Evolutionary conservation across 2,329 filamentous ascomycete species (phyloP), one percentile per base, ranked within the genome.

Genomic region (Pseudocercospora musae): DNA sequence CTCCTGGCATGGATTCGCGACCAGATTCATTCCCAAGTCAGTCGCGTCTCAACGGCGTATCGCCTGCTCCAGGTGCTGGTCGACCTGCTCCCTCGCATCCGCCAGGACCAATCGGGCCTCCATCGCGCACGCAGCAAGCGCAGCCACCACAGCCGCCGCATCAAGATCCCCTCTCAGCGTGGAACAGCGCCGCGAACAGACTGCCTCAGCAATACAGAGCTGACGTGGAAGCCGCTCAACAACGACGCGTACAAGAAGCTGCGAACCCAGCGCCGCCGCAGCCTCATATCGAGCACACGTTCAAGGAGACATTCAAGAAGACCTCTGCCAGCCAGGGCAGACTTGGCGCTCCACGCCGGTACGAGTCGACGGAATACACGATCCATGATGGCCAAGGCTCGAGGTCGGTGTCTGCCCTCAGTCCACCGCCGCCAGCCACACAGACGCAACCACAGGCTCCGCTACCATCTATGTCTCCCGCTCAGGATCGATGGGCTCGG

Each of bases 241-340:
- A 63, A n/a, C 62, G 60, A 2, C 62, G 63, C 25, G 49, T 48
- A 10, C 53, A 63, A 31, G 62, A 65, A 27, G 46, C 31, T 9
- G 40, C 59, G 18, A 23, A 53, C 8, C 48, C 58, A 9, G 57
- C 54, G 6, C 33, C 58, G 40, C 31, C 58, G 9, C 57, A 64
- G 48, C 61, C 56, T 31, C 60, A 62, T 18, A 42, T 54, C 9
- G 62, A 68, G 44, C 61, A 65, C 55, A 67, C 62, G 1, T 69
- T 72, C 65, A 71, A 70, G 53, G 74, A 76, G 66, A 76, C 74
- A 0, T 76, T 75, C 68, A 74, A 72, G 66, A 70, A 75, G 65
- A 75, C 73, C 3, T 65, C 68, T 15, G 57, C 62, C n/a, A 63
- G 67, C 20, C 60, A 64, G 57, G 63, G 64, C 29, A 69, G 64